Evolutionary conservation across 768 basidiomycete species (phyloP).

Genomic region (Amanita rimosa): DNA sequence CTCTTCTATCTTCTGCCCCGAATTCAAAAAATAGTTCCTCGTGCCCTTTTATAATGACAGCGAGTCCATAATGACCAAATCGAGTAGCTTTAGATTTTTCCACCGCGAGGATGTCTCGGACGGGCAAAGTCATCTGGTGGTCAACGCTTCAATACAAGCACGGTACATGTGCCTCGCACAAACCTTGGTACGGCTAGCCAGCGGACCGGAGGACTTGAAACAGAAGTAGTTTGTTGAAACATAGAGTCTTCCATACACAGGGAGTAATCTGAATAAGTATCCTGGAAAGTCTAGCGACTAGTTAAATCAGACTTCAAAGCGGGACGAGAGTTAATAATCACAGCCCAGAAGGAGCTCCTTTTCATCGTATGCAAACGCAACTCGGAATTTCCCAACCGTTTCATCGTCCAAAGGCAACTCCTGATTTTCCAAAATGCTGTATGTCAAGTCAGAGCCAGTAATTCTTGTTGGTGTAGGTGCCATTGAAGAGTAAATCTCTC

Average conservation of each 20-base stretch:
- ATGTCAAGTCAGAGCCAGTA: slow-evolving; percentile 48
- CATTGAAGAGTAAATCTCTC: slow-evolving; percentile 51
- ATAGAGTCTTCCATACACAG: slow-evolving; percentile 79
- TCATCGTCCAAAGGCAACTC: slow-evolving; percentile 51
- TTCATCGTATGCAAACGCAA: slow-evolving; percentile 79
- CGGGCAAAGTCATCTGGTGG: slow-evolving; percentile 88
- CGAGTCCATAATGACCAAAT: slow-evolving; percentile 83
- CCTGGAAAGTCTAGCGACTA: slow-evolving; percentile 68
- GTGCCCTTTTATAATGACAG: slow-evolving; percentile 87
- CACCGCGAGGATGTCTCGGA: slow-evolving; percentile 75
- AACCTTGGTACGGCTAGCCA: slow-evolving; percentile 76
- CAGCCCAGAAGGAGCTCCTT: slow-evolving; percentile 82
- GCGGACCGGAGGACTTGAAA: slow-evolving; percentile 81
- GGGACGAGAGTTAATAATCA: slow-evolving; percentile 27
- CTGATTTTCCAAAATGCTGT: slow-evolving; percentile 74
- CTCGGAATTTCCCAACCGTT: slow-evolving; percentile 63
- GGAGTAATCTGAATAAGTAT: slow-evolving; percentile 83
- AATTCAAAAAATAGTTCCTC: slow-evolving; percentile 99
- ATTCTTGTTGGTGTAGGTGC: slow-evolving; percentile 22
- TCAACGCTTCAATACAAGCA: slow-evolving; percentile 1
- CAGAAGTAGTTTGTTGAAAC: slow-evolving; percentile 91
- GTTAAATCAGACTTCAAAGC: slow-evolving; percentile 3
- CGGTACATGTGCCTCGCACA: slow-evolving; percentile 15
- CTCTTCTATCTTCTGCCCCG: slow-evolving; percentile 64
- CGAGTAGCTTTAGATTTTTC: slow-evolving; percentile 82